Evolutionary conservation across 805 yeast species (phyloP).

Genomic region (Starmera quercuum): DNA sequence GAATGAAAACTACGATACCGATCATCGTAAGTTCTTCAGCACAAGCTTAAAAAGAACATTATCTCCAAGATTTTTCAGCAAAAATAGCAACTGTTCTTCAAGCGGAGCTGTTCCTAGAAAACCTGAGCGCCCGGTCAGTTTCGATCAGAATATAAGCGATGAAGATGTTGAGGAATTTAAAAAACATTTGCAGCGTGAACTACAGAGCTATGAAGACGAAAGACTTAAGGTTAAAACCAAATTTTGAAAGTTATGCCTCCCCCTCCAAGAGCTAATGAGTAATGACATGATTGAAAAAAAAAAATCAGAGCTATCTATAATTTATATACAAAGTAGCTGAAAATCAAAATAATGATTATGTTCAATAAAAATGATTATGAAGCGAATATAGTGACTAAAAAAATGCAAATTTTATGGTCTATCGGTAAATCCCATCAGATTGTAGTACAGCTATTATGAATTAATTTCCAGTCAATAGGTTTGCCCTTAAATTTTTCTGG

Average conservation of each 20-base stretch:
- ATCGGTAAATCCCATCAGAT: too few relatives aligned
- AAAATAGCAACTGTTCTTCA: neutral
- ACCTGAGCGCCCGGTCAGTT: neutral
- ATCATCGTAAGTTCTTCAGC: slow-evolving; percentile 8
- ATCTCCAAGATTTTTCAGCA: slow-evolving; percentile 12
- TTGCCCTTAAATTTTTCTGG: slow-evolving; percentile 3
- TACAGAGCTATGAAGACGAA: slow-evolving; percentile 13
- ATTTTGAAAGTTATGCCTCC: too few relatives aligned
- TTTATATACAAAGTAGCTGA: too few relatives aligned
- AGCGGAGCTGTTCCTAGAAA: neutral
- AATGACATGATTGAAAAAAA: too few relatives aligned
- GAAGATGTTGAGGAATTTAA: slow-evolving; percentile 18
- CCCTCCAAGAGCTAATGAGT: too few relatives aligned
- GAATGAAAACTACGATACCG: neutral
- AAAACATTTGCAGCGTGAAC: slow-evolving; percentile 14
- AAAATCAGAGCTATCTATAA: too few relatives aligned
- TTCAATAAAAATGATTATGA: too few relatives aligned
- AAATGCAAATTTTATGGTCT: too few relatives aligned
- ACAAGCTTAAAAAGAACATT: slow-evolving; percentile 13
- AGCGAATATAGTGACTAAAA: too few relatives aligned
- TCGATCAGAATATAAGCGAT: slow-evolving; percentile 5
- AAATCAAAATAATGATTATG: too few relatives aligned
- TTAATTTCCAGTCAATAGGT: too few relatives aligned
- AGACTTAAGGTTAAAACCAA: slow-evolving; percentile 5
- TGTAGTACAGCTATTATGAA: too few relatives aligned